phyloP scores from a whole-genome alignment of 2,329 filamentous ascomycete genomes.

The Alternaria postmessia region DNA sequence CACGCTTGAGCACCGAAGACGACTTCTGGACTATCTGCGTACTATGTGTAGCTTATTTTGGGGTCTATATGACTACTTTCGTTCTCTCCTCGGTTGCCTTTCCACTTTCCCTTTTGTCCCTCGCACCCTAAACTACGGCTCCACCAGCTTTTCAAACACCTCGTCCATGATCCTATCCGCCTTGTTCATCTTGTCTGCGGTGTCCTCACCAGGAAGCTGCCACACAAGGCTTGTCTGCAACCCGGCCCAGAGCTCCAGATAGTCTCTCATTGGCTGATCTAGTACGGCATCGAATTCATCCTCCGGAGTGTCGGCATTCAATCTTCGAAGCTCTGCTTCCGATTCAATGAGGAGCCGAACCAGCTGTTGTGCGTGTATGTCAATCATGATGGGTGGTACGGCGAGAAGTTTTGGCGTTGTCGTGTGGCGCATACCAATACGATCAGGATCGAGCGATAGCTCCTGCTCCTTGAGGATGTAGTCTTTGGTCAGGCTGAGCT shows the following conservation, averaged over 20 bases:
- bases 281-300: neutral
- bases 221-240: neutral
- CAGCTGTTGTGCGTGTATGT: neutral
- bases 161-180: conserved; percentile 2
- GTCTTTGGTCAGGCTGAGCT: neutral
- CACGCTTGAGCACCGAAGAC: too few relatives aligned
- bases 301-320: neutral
- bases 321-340: neutral
- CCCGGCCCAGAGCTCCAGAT: neutral
- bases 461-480: conserved; percentile 4
- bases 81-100: neutral
- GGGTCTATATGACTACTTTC: neutral
- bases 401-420: neutral
- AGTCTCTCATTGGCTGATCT: neutral
- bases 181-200: neutral
- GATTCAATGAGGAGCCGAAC: neutral
- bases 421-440: neutral
- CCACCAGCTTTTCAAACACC: conserved; percentile 5
- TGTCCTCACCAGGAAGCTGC: neutral
- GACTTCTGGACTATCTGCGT: too few relatives aligned
- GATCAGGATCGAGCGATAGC: neutral
- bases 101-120: neutral
- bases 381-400: neutral
- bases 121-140: neutral
- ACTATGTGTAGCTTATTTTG: neutral